phyloP scores from a whole-genome alignment of 257 asterid genomes.

The Solanum neorickii region DNA sequence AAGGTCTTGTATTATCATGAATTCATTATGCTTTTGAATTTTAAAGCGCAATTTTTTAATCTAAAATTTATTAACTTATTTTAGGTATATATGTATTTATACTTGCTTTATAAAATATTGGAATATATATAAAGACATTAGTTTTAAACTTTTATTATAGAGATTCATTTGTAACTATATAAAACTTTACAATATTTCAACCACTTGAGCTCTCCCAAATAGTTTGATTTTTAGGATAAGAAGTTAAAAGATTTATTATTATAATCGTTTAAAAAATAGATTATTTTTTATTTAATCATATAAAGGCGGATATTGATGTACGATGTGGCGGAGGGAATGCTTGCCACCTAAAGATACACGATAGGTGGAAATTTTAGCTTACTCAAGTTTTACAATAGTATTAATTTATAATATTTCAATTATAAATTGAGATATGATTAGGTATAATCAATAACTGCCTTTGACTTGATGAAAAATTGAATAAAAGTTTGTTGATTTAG shows the following conservation, averaged over 20 bases:
- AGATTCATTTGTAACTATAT: too few relatives aligned
- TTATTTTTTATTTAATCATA: too few relatives aligned
- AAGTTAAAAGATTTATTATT: too few relatives aligned
- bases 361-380: background rate
- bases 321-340: background rate
- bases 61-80: background rate
- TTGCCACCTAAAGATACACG: background rate
- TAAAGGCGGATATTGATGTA: too few relatives aligned
- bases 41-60: background rate
- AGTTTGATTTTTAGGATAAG: too few relatives aligned
- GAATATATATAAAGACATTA: background rate
- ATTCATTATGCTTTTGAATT: background rate
- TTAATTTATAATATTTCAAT: background rate
- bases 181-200: too few relatives aligned
- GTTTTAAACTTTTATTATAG: too few relatives aligned
- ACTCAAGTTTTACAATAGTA: background rate
- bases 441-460: background rate
- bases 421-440: background rate
- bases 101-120: background rate
- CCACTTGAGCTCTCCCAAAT: too few relatives aligned
- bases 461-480: background rate
- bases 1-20: background rate
- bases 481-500: background rate
- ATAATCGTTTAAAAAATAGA: too few relatives aligned
- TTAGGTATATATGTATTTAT: background rate